These are phyloP conservation scores for Claviceps sp. DNA, from an alignment of 2,329 filamentous ascomycete genomes.

Conservation along the genomic window DNA sequence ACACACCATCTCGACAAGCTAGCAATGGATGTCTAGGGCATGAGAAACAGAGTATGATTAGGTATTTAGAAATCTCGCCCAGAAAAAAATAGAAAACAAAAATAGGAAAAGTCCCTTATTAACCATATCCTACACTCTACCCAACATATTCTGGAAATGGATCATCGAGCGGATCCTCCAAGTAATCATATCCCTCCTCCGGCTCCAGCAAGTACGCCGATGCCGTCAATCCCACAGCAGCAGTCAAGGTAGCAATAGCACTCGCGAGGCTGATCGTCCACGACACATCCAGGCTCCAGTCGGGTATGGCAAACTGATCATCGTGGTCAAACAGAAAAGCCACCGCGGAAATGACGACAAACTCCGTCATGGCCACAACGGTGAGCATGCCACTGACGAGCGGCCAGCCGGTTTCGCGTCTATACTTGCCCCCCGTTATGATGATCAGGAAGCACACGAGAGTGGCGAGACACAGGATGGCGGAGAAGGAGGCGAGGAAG, in stretches of 20 bases:
- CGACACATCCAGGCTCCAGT: conserved; percentile 68
- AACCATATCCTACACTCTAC: too few relatives aligned
- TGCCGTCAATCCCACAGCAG: conserved; percentile 45
- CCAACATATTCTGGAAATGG: too few relatives aligned
- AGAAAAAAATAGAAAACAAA: not conserved
- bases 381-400: conserved; percentile 53
- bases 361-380: conserved; percentile 54
- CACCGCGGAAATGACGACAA: conserved; percentile 68
- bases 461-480: conserved; percentile 68
- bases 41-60: not conserved
- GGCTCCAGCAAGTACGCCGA: conserved; percentile 59
- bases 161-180: conserved; percentile 36
- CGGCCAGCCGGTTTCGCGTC: conserved; percentile 73
- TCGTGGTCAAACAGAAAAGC: conserved; percentile 77
- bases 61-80: too few relatives aligned
- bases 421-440: conserved; percentile 63
- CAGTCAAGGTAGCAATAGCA: conserved; percentile 36
- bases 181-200: conserved; percentile 75
- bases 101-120: not conserved
- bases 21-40: not conserved
- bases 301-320: conserved; percentile 63
- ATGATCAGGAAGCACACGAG: conserved; percentile 71
- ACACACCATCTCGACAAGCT: not conserved
- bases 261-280: conserved; percentile 58
- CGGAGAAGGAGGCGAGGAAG: conserved; percentile 74